phyloP scores from a whole-genome alignment of 129 eudicot genomes.

The carrot (Daucus carota) region DH1_v3.0 NC_030384.2:29860501-29861000 shows the following conservation, averaged over 20 bases:
- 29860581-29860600: neutral
- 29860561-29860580: neutral
- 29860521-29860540: neutral
- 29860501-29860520: neutral
- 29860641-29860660: neutral
- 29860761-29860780: constrained; percentile 62
- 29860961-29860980: constrained; percentile 40
- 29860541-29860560: neutral
- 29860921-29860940: constrained; percentile 92
- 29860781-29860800: constrained; percentile 60
- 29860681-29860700: neutral
- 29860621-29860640: neutral
- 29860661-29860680: neutral
- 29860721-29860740: constrained; percentile 18
- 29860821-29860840: constrained; percentile 59
- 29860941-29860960: constrained; percentile 85
- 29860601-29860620: neutral
- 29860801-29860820: constrained; percentile 89
- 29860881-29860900: constrained; percentile 82
- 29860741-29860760: constrained; percentile 48
- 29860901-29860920: constrained; percentile 55
- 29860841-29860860: constrained; percentile 53
- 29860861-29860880: constrained; percentile 92
- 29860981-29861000: constrained; percentile 63
- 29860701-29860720: constrained; percentile 6